Percentiles rank a stretch among this genome's conserved stretches.
These are phyloP conservation scores for Leishmania mexicana DNA, from an alignment of 208 protist genomes.

Conservation along the genomic window DNA sequence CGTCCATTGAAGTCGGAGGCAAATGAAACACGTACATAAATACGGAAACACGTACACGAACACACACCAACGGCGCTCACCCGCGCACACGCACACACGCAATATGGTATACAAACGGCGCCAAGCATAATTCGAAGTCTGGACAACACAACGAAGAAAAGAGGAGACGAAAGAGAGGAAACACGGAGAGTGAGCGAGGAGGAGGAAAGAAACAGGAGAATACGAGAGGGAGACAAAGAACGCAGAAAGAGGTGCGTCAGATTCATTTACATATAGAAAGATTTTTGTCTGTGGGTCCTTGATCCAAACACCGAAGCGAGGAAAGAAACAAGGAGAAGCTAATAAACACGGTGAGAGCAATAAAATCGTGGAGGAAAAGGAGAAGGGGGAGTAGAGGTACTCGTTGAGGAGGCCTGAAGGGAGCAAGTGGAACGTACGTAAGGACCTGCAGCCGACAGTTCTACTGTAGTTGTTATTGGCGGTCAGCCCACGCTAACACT, in stretches of 20 bases:
- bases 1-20: not conserved
- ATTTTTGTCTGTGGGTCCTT: not conserved
- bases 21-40: not conserved
- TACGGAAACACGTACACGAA: not conserved
- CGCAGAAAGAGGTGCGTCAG: constrained; percentile 1
- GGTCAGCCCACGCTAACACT: too few species aligned
- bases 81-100: not conserved
- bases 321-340: not conserved
- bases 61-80: not conserved
- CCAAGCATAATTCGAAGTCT: not conserved
- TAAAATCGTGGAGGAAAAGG: not conserved
- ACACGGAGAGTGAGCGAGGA: not conserved
- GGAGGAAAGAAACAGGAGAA: constrained; percentile 1
- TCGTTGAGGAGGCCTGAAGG: not conserved
- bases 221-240: constrained; percentile 13
- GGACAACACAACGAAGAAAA: not conserved
- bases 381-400: not conserved
- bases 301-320: not conserved
- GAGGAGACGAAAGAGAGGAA: not conserved
- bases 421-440: not conserved
- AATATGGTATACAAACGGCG: not conserved
- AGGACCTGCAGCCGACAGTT: not conserved
- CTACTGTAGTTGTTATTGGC: not conserved
- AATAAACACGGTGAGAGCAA: not conserved
- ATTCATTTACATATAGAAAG: constrained; percentile 23